phyloP scores from a whole-genome alignment of 805 yeast species.

The Komagataella mondaviorum region DNA sequence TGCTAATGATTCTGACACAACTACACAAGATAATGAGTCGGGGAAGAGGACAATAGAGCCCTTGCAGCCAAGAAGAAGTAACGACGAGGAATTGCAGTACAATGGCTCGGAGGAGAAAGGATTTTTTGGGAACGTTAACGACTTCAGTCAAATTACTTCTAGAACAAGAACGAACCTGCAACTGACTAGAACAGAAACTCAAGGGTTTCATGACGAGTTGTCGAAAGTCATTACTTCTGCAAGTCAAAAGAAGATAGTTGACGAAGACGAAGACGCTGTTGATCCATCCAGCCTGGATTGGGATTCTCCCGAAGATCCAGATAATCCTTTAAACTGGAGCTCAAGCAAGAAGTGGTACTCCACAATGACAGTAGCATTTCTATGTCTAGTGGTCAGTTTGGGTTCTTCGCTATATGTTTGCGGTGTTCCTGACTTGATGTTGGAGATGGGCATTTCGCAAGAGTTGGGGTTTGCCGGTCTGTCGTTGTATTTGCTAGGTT shows the following conservation, averaged over 20 bases:
- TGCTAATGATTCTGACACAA: background rate
- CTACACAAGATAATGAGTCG: background rate
- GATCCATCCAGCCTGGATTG: slow-evolving; percentile 33
- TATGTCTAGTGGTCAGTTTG: slow-evolving; percentile 58
- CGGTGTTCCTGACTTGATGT: slow-evolving; percentile 42
- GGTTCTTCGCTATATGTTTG: slow-evolving; percentile 65
- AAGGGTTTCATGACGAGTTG: slow-evolving; percentile 1
- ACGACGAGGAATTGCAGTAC: background rate
- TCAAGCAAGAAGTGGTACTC: slow-evolving; percentile 45
- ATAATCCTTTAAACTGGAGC: slow-evolving; percentile 61
- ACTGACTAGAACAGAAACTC: slow-evolving; percentile 1
- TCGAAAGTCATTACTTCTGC: background rate
- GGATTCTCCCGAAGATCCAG: slow-evolving; percentile 52
- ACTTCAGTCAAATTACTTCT: background rate
- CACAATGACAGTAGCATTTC: slow-evolving; percentile 49
- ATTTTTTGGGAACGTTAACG: background rate
- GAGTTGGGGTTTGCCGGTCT: slow-evolving; percentile 55
- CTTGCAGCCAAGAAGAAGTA: background rate
- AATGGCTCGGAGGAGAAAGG: background rate
- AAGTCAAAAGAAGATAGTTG: background rate
- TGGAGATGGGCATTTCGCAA: slow-evolving; percentile 36
- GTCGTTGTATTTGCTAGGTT: slow-evolving; percentile 57
- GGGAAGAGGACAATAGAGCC: background rate
- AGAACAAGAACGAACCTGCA: background rate
- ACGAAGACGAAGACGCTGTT: slow-evolving; percentile 14